Evolutionary conservation across 2,329 filamentous ascomycete species (phyloP), one percentile per base, ranked within the genome.

Genomic region (Arthrobotrys iridis): DNA sequence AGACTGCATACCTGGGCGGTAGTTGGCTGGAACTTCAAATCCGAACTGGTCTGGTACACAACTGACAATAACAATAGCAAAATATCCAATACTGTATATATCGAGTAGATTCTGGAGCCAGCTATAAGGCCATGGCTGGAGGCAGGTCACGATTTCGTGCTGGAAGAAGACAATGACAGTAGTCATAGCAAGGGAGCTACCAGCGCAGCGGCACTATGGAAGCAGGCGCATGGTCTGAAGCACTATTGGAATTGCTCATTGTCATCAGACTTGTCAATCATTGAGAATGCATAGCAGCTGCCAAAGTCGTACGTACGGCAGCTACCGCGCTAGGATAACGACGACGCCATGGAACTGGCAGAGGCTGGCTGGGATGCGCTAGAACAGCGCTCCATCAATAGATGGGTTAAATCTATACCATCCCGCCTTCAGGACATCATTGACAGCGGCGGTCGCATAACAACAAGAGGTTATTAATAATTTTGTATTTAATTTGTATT

Each of bases 11-110:
- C 10, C 10, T 58, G 28, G 28, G 28, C 52, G 2, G 28, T 28
- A 10, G 28, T 58, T 2, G 28, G 52, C 35, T 58, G 26, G 13
- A 20, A 58, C 20, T 58, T 58, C 35, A 58, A 58, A 41, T 58
- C 52, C 13, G 28, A 58, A 13, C 30, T 58, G 10, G 20, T 58
- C 37, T 58, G 20, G 6, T 58, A 58, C 40, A 20, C 1, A 5
- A 58, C 52, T 2, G n/a, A 3, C 20, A 58, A 58, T 58, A 3
- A 40, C 3, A 58, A 58, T 24, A 13, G 52, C 20, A 58, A 58
- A 40, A 58, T 58, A 28, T 37, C 28, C n/a, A 2, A 37, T 37
- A 1, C 7, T 7, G n/a, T 37, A 24, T 40, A 58, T 41, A 6
- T n/a, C 13, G 3, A 2, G 3, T 8, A 58, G 15, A 55, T 58